phyloP scores from a whole-genome alignment of 2,329 filamentous ascomycete genomes.

The Ophiocordyceps camponoti-saundersi region DNA sequence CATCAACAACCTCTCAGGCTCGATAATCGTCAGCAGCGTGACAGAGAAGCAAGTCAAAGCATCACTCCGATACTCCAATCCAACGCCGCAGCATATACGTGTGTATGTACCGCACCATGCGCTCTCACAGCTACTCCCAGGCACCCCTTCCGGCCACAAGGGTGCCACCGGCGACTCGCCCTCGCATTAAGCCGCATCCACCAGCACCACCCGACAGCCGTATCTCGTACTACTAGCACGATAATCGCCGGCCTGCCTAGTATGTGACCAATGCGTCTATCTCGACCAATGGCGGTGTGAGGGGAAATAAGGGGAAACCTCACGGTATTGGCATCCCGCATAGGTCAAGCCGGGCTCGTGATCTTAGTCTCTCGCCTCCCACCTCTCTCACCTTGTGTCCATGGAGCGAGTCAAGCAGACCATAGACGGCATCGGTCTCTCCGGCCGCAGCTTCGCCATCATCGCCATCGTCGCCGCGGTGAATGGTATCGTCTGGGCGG shows the following conservation, averaged over 20 bases:
- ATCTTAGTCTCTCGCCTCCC: neutral
- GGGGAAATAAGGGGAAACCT: neutral
- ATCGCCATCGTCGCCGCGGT: conserved; percentile 31
- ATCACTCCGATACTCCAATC: no score
- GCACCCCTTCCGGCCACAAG: neutral
- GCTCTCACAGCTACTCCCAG: neutral
- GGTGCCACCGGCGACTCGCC: neutral
- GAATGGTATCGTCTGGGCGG: conserved; percentile 39
- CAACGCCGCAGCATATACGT: no score
- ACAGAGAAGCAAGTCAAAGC: no score
- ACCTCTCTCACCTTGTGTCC: neutral
- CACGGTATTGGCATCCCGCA: neutral
- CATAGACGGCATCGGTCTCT: conserved; percentile 15
- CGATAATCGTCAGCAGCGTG: no score
- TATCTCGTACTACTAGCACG: neutral
- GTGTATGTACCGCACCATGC: neutral
- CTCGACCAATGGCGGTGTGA: neutral
- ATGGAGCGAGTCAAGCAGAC: conserved; percentile 8
- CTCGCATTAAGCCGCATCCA: neutral
- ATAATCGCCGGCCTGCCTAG: neutral
- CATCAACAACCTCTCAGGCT: no score
- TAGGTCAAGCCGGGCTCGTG: neutral
- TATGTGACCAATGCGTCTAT: neutral
- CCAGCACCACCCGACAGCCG: neutral
- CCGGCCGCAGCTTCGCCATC: conserved; percentile 22